Evolutionary conservation across 305 asterid species (phyloP).

Genomic region (Solanum hybrid): DNA sequence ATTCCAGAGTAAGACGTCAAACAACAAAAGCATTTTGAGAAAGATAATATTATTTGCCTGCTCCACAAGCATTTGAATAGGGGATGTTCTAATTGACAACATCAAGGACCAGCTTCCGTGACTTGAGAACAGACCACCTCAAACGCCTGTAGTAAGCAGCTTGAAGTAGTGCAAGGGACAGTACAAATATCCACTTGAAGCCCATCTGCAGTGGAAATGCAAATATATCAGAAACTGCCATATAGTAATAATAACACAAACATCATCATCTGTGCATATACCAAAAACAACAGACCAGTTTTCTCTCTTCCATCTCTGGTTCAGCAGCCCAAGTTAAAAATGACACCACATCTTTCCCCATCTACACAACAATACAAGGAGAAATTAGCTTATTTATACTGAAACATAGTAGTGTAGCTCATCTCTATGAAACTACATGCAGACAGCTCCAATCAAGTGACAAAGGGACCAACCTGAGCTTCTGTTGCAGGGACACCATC

Average conservation of each 20-base stretch:
- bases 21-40: background rate
- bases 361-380: slow-evolving; percentile 29
- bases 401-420: background rate
- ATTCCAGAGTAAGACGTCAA: background rate
- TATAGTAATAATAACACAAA: background rate
- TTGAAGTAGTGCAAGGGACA: slow-evolving; percentile 83
- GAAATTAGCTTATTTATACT: background rate
- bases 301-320: slow-evolving; percentile 97
- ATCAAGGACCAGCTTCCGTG: slow-evolving; percentile 81
- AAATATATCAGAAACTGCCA: background rate
- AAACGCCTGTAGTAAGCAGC: slow-evolving; percentile 81
- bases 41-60: slow-evolving; percentile 19
- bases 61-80: background rate
- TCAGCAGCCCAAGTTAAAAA: slow-evolving; percentile 88
- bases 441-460: background rate
- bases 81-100: slow-evolving; percentile 51
- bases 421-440: background rate
- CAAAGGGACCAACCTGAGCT: slow-evolving; percentile 47
- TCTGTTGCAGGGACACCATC: slow-evolving; percentile 86
- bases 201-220: slow-evolving; percentile 56
- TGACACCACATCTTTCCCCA: slow-evolving; percentile 81
- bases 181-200: slow-evolving; percentile 81
- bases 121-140: slow-evolving; percentile 81
- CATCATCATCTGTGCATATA: background rate
- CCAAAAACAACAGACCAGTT: slow-evolving; percentile 45